Percentiles rank a stretch among this genome's conserved stretches.
These are phyloP conservation scores for Elongisporangium undulatum DNA, from an alignment of 352 stramenopile species.

Conservation along the genomic window DNA sequence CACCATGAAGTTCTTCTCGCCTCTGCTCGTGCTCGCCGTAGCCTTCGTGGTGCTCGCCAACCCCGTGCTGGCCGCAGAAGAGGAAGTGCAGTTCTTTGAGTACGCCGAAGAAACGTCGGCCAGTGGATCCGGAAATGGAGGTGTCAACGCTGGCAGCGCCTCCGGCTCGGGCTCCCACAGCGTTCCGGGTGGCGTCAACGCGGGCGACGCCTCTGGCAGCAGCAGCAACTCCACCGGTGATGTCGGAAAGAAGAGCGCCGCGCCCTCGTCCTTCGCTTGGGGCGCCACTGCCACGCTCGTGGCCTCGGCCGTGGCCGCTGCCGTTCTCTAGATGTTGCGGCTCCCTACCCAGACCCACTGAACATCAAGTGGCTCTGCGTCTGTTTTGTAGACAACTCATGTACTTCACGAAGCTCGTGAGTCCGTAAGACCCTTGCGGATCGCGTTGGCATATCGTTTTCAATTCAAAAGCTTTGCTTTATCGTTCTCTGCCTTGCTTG, in stretches of 20 bases:
- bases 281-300: constrained; percentile 9
- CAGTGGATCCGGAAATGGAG: not conserved
- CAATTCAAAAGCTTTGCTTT: constrained; percentile 15
- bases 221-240: constrained; percentile 2
- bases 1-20: constrained; percentile 29
- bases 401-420: not conserved
- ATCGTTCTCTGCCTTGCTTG: not conserved
- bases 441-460: constrained; percentile 18
- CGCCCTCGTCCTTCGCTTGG: not conserved
- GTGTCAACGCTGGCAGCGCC: constrained; percentile 11
- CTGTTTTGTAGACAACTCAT: not conserved
- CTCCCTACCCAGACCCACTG: not conserved
- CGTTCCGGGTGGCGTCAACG: constrained; percentile 1
- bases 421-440: constrained; percentile 1
- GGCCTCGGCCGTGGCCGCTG: constrained; percentile 9
- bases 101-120: not conserved
- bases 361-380: not conserved
- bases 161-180: constrained; percentile 1
- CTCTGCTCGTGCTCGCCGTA: constrained; percentile 14
- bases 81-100: constrained; percentile 3
- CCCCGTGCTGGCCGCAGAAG: constrained; percentile 1
- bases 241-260: not conserved
- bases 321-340: constrained; percentile 13
- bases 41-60: constrained; percentile 11
- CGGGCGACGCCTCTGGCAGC: constrained; percentile 9